Base-by-base conservation (phyloP, 148 eudicot genomes). In the Rhododendron simsii region DNA sequence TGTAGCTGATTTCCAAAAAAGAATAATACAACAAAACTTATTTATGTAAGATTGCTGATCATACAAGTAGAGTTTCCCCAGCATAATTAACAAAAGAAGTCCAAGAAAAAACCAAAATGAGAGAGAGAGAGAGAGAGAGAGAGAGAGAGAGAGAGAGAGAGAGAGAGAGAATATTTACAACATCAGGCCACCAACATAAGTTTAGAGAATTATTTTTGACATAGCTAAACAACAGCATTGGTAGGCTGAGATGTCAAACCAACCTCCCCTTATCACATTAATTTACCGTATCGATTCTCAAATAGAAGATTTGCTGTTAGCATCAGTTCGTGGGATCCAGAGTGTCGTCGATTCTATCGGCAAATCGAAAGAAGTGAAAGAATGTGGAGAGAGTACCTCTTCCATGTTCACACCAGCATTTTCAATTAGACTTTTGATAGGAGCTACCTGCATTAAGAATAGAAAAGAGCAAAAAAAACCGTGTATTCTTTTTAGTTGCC, bases 281-380 rank as follows among this genome's bases (percentile, higher is more conserved):
- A 23, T 65, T 44, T 80, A 7, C 26, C 9, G 37, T 26, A 65
- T 55, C 18, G 8, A 69, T 59, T 23, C 35, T 91, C 69, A 91
- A 84, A 55, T 61, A 5, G 89, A 90, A 86, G 86, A 87, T 86
- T 77, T 90, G 2, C 73, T 47, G 82, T 48, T 33, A 83, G 83
- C 73, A 83, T 83, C 88, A 57, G 84, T 48, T 35, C 87, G 88
- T 50, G 63, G 67, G 11, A 87, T 83, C 85, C 57, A 26, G 12
- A 92, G 65, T 84, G 85, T 67, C 75, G 86, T 87, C 50, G 88
- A 85, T 81, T 83, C 87, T 81, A 88, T 89, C 44, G 91, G 80
- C 87, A 96, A 84, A 88, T 94, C 95, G 30, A 95, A 89, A 26
- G 92, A 89, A 81, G 93, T 91, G 21, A 96, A 88, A 39, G 98